Conservation (phyloP, 192 early-diverging fungal species). For the Linnemannia zychae region DNA sequence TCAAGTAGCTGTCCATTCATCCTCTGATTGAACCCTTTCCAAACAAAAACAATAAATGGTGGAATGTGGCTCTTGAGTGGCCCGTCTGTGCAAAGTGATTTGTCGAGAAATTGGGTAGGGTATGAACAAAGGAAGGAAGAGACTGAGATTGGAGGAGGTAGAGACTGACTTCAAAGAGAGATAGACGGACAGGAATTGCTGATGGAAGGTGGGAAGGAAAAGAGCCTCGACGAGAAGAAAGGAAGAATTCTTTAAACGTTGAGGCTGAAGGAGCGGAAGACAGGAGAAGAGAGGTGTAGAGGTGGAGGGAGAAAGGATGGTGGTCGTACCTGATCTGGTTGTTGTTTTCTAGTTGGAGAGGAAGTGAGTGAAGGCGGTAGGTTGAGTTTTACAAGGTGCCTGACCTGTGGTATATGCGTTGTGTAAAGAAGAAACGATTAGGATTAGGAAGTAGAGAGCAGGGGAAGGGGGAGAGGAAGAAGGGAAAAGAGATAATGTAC, state of each 20-base stretch:
- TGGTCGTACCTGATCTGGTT: background rate
- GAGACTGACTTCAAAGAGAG: too few relatives aligned
- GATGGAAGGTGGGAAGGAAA: background rate
- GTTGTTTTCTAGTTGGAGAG: background rate
- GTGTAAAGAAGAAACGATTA: background rate
- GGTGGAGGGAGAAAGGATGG: background rate
- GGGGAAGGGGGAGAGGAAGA: background rate
- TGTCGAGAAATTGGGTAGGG: background rate
- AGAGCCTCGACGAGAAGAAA: background rate
- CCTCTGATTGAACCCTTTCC: too few relatives aligned
- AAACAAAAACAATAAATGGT: too few relatives aligned
- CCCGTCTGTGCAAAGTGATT: background rate
- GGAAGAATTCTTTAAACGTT: background rate
- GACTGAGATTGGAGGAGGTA: background rate
- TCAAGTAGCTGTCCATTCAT: background rate
- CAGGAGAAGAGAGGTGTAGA: too few relatives aligned
- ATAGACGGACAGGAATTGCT: too few relatives aligned
- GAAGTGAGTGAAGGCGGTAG: background rate
- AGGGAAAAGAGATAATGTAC: background rate
- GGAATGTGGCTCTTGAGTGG: background rate
- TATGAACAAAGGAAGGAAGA: background rate
- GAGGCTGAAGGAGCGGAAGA: background rate
- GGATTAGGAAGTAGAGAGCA: background rate
- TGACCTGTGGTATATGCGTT: conserved; percentile 1
- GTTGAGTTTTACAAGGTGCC: too few relatives aligned